Evolutionary conservation across 2,329 filamentous ascomycete genomes (phyloP).

Genomic region (Diplodia corticola): DNA sequence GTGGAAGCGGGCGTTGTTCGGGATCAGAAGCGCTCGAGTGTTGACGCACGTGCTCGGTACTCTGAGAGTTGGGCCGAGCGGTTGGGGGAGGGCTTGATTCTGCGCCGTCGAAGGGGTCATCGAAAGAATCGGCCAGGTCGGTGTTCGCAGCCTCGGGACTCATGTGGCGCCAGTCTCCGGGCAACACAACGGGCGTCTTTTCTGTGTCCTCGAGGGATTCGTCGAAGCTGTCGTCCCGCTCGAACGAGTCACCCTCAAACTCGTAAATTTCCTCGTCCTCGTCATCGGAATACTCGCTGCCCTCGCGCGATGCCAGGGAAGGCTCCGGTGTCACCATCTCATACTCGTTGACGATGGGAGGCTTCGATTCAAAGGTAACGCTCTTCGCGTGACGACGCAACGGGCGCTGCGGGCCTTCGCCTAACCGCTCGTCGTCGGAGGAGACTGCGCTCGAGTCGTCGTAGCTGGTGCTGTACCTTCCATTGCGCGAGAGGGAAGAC

Average conservation of each 20-base stretch:
- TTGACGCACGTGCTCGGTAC: slow-evolving; percentile 49
- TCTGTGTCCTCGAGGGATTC: slow-evolving; percentile 92
- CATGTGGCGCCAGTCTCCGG: slow-evolving; percentile 89
- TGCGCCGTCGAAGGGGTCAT: slow-evolving; percentile 61
- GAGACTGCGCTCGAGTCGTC: slow-evolving; percentile 41
- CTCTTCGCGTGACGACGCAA: slow-evolving; percentile 89
- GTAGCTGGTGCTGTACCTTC: slow-evolving; percentile 50
- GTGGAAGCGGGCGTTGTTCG: slow-evolving; percentile 82
- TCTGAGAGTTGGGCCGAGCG: not conserved
- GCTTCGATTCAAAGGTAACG: slow-evolving; percentile 92
- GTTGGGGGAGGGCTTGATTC: slow-evolving; percentile 44
- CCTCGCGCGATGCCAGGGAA: slow-evolving; percentile 89
- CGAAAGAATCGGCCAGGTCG: slow-evolving; percentile 55
- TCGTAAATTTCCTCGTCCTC: slow-evolving; percentile 71
- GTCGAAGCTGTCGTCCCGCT: slow-evolving; percentile 87
- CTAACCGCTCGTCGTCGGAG: slow-evolving; percentile 57
- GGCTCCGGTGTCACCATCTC: slow-evolving; percentile 96
- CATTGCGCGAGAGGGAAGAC: slow-evolving; percentile 74
- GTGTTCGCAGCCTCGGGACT: slow-evolving; percentile 64
- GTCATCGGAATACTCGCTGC: slow-evolving; percentile 79
- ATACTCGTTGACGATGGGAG: slow-evolving; percentile 95
- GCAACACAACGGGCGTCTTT: slow-evolving; percentile 96
- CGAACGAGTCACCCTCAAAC: slow-evolving; percentile 58
- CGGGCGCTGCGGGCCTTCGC: slow-evolving; percentile 57
- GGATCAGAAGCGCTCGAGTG: slow-evolving; percentile 76